These are phyloP conservation scores for Lachancea sp. DNA, from an alignment of 805 yeast species.

Conservation along the genomic window DNA sequence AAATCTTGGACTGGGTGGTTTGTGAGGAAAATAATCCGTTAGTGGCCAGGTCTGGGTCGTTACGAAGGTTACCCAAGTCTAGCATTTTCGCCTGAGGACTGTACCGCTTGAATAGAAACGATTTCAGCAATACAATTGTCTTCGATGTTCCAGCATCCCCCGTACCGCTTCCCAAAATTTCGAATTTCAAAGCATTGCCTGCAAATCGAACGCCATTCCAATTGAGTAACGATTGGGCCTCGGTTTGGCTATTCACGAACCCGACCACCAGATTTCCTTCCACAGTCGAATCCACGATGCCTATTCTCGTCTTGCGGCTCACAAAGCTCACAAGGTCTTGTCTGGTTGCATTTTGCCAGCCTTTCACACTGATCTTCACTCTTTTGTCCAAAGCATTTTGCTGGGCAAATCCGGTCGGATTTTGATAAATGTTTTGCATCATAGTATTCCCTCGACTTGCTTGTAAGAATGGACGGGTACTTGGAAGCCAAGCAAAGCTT, in stretches of 20 bases:
- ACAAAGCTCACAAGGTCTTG: conserved; percentile 65
- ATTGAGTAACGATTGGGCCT: conserved; percentile 51
- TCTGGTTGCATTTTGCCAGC: conserved; percentile 76
- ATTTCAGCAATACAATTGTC: conserved; percentile 57
- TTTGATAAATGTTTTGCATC: conserved; percentile 21
- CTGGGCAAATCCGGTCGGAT: conserved; percentile 21
- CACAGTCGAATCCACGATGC: conserved; percentile 46
- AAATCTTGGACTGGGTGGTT: conserved; percentile 69
- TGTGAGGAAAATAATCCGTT: conserved; percentile 61
- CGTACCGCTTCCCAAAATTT: conserved; percentile 25
- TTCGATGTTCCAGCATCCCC: conserved; percentile 27
- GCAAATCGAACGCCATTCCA: conserved; percentile 82
- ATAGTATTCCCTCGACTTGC: neutral
- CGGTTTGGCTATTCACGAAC: conserved; percentile 45
- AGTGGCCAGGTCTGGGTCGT: conserved; percentile 52
- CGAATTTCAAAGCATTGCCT: conserved; percentile 56
- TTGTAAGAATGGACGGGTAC: neutral
- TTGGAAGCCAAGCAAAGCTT: neutral
- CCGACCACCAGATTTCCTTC: conserved; percentile 58
- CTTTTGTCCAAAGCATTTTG: conserved; percentile 29
- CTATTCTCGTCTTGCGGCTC: conserved; percentile 56
- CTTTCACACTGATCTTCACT: conserved; percentile 55
- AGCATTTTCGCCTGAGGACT: conserved; percentile 58
- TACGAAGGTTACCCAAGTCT: conserved; percentile 57
- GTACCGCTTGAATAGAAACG: conserved; percentile 61